Evolutionary conservation across 352 stramenopile species (phyloP), one percentile per base, ranked within the genome.

Genomic region (Globisporangium carolinianum): DNA sequence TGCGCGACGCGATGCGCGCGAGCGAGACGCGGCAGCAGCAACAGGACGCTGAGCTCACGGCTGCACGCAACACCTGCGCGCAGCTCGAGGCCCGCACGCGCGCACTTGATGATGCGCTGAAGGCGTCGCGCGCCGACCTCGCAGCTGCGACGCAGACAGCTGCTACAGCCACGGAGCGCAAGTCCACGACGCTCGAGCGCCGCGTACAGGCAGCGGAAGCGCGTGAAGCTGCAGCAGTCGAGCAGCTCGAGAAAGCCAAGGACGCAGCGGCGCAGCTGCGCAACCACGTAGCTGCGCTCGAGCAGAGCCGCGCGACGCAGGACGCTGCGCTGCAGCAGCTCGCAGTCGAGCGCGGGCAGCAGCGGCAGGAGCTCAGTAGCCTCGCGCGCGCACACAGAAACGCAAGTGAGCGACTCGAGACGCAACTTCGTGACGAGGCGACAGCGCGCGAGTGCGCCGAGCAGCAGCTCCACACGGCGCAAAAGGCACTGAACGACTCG

Each of bases 381-480:
- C 50, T 90, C 18, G 67, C 76, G 9, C 70, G 80, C 12, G 84
- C 88, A 63, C 71, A 90, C 68, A 87, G 83, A 66, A 88, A 83
- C 41, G 49, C 87, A 14, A 66, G 61, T 1, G 75, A 84, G 9
- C 67, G 76, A 0, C 82, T 87, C 65, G 73, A 79, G 4, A 53
- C 64, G 43, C 64, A 59, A 4, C 24, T 83, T 17, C 61, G 65
- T 55, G 58, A 75, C 12, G 77, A 87, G 41, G 62, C 39, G 14
- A 62, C 55, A 12, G 63, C 76, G 63, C 56, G 48, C n/a, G 63
- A 65, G 38, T 37, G 50, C 10, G 48, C 72, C 11, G 66, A 75
- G 49, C 43, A 17, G 7, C 53, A 56, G 6, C 53, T 65, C 1
- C 11, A 35, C 10, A 15, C 51, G 8, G 58, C 69, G 43, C 61